A percentile compares a stretch with the other conserved stretches of the same genome.
These are phyloP conservation scores for Leptosphaerulina australis DNA, from an alignment of 2,329 filamentous ascomycete species.

Conservation along the genomic window DNA sequence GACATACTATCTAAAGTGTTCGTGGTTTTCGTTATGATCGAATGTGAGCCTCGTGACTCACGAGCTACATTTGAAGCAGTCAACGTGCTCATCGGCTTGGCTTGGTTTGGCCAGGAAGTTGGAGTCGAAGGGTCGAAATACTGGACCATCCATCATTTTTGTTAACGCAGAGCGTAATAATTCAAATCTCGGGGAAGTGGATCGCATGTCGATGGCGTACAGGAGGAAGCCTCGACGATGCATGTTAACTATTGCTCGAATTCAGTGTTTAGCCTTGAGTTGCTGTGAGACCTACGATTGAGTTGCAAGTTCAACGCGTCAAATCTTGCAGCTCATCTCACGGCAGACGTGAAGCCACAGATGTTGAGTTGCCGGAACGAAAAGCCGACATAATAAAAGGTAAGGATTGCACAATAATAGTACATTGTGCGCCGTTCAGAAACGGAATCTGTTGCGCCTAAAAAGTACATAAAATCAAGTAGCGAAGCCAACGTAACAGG, in stretches of 20 bases:
- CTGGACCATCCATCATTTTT: not conserved
- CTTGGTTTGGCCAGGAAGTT: too few relatives aligned
- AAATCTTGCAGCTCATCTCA: not conserved
- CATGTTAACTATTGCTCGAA: not conserved
- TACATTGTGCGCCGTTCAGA: slow-evolving; percentile 8
- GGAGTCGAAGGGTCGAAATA: too few relatives aligned
- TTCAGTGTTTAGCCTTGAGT: not conserved
- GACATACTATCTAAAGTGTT: too few relatives aligned
- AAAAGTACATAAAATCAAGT: not conserved
- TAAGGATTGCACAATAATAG: not conserved
- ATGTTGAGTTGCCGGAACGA: not conserved
- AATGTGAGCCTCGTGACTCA: too few relatives aligned
- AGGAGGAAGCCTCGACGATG: not conserved
- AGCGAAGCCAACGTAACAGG: not conserved
- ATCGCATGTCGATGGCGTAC: not conserved
- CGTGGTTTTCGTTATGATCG: too few relatives aligned
- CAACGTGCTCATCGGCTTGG: too few relatives aligned
- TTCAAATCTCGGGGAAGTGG: not conserved
- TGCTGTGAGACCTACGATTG: not conserved
- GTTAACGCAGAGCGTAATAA: not conserved
- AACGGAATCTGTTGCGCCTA: slow-evolving; percentile 5
- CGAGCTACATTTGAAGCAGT: too few relatives aligned
- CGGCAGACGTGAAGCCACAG: not conserved
- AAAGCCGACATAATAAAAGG: not conserved
- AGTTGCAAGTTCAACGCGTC: not conserved